These are phyloP conservation scores for Diaporthe vexans DNA, from an alignment of 2,329 filamentous ascomycete species.

Conservation along the genomic window DNA sequence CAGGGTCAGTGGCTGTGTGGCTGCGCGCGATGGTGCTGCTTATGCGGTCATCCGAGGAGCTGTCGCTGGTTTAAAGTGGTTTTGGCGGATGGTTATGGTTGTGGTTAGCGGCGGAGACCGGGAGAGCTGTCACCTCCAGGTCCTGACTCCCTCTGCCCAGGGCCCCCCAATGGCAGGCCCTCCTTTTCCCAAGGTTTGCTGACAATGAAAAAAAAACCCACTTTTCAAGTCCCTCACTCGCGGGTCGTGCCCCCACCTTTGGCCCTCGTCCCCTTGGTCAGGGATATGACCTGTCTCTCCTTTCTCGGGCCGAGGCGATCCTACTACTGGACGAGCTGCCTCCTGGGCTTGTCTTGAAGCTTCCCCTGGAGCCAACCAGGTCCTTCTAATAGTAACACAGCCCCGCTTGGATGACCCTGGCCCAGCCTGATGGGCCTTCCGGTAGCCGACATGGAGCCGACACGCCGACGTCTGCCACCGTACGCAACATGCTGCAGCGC, in stretches of 20 bases:
- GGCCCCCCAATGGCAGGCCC: constrained; percentile 16
- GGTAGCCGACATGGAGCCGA: constrained; percentile 46
- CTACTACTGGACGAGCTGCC: constrained; percentile 35
- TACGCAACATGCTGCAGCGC: not conserved
- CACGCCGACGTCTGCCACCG: constrained; percentile 7
- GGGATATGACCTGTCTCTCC: constrained; percentile 27
- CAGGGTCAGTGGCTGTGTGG: not conserved
- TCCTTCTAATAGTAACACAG: not conserved
- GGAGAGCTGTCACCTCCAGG: constrained; percentile 30
- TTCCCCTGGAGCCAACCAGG: constrained; percentile 41
- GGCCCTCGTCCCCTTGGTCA: constrained; percentile 6
- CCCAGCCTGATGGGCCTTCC: not conserved
- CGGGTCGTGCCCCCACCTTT: constrained; percentile 16
- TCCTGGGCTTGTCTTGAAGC: not conserved
- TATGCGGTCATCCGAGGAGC: constrained; percentile 19
- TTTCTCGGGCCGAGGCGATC: constrained; percentile 39
- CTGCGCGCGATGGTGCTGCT: constrained; percentile 3
- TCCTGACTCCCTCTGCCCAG: not conserved
- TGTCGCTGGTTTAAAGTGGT: constrained; percentile 1
- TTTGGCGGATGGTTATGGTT: not conserved
- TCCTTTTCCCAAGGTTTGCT: constrained; percentile 24
- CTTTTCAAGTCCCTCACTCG: constrained; percentile 22
- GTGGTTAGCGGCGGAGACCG: constrained; percentile 23
- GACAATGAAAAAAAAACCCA: constrained; percentile 23
- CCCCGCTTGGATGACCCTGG: constrained; percentile 1